A percentile compares a stretch with the other conserved stretches of the same genome.
Conservation (phyloP, 805 yeast species). For the Candida succiphila region DNA sequence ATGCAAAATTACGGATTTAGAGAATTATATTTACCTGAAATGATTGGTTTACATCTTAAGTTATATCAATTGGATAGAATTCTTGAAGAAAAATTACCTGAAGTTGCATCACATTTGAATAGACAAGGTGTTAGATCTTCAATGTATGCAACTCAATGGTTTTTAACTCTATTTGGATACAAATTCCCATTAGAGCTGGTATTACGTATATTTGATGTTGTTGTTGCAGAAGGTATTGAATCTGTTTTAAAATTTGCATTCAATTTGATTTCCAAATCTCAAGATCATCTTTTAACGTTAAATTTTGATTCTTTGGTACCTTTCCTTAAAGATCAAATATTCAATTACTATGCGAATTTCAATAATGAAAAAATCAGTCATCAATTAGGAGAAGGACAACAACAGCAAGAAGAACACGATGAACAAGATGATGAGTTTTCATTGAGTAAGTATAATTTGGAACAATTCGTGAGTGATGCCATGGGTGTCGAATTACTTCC, state of each 20-base stretch:
- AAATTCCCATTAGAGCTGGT: constrained; percentile 89
- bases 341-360: constrained; percentile 66
- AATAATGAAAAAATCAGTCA: not conserved
- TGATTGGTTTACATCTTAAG: constrained; percentile 85
- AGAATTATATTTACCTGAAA: constrained; percentile 70
- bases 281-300: constrained; percentile 43
- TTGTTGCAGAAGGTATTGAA: constrained; percentile 87
- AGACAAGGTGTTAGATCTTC: constrained; percentile 86
- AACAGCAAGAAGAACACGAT: constrained; percentile 1
- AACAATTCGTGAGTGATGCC: constrained; percentile 71
- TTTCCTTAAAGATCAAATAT: constrained; percentile 71
- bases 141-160: constrained; percentile 98
- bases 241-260: constrained; percentile 77
- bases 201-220: constrained; percentile 75
- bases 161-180: constrained; percentile 88
- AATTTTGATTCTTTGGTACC: constrained; percentile 71
- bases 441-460: constrained; percentile 41
- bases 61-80: constrained; percentile 87
- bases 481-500: constrained; percentile 68
- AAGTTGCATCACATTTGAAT: constrained; percentile 60
- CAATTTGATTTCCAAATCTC: constrained; percentile 66
- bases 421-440: constrained; percentile 1
- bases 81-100: constrained; percentile 68
- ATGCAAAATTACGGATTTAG: constrained; percentile 84
- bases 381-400: not conserved